Evolutionary conservation across 73 alveolate species (phyloP).

Genomic region (Tetrahymena elliotti): DNA sequence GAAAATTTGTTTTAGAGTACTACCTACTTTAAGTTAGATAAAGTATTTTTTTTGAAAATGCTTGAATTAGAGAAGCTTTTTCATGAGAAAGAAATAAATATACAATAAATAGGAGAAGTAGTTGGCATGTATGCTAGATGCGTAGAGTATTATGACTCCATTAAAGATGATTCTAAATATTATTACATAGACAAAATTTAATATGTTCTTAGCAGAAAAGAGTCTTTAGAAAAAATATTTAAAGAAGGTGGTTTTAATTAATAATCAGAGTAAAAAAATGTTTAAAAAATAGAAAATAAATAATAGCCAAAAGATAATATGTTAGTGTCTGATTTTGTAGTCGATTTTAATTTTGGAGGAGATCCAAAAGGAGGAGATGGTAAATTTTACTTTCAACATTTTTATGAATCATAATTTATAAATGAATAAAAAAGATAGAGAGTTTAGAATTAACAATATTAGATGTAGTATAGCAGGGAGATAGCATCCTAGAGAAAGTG

Average conservation of each 20-base stretch:
- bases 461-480: not conserved
- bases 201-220: not conserved
- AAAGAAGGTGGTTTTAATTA: not conserved
- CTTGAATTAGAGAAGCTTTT: not conserved
- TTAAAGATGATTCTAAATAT: not conserved
- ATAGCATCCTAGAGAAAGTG: not conserved
- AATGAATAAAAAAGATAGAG: not conserved
- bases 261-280: not conserved
- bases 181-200: not conserved
- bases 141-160: not conserved
- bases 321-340: not conserved
- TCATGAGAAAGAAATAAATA: not conserved
- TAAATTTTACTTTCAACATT: not conserved
- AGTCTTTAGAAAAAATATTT: not conserved
- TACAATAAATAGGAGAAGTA: not conserved
- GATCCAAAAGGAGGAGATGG: not conserved
- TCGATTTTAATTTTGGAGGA: not conserved
- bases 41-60: not conserved
- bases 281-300: not conserved
- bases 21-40: not conserved
- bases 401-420: not conserved
- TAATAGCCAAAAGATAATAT: not conserved
- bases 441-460: not conserved
- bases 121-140: not conserved
- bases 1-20: not conserved